Evolutionary conservation across 768 basidiomycete genomes (phyloP).

Genomic region (Scleroderma bovista): DNA sequence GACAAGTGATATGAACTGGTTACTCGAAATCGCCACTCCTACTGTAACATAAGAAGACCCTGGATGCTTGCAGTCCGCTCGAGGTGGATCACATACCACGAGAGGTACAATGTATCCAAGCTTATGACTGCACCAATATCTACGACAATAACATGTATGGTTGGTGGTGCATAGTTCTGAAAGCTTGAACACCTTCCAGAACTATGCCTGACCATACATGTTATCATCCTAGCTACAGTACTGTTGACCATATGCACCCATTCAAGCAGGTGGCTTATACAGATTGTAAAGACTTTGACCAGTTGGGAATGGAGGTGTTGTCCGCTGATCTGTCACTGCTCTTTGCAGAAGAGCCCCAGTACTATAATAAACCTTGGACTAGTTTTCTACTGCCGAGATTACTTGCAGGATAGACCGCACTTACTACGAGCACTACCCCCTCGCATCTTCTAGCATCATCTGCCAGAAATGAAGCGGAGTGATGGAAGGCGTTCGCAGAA

Average conservation of each 20-base stretch:
- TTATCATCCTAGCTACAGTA: too few relatives aligned
- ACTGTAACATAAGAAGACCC: too few relatives aligned
- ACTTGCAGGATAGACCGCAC: too few relatives aligned
- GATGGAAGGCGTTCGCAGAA: slow-evolving; percentile 17
- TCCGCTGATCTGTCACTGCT: slow-evolving; percentile 17
- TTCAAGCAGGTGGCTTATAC: slow-evolving; percentile 16
- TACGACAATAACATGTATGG: slow-evolving; percentile 22
- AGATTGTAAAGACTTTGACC: slow-evolving; percentile 23
- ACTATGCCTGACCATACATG: too few relatives aligned
- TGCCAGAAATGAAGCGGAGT: slow-evolving; percentile 14
- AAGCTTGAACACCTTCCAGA: too few relatives aligned
- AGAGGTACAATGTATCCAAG: slow-evolving; percentile 13
- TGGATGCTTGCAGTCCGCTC: slow-evolving; percentile 3
- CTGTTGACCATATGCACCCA: not conserved
- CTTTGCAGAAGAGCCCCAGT: slow-evolving; percentile 13
- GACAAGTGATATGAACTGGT: too few relatives aligned
- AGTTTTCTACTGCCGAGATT: too few relatives aligned
- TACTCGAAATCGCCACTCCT: too few relatives aligned
- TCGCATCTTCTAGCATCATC: too few relatives aligned
- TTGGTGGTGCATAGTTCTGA: slow-evolving; percentile 10
- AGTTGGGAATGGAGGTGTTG: slow-evolving; percentile 23
- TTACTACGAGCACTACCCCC: too few relatives aligned
- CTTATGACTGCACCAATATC: slow-evolving; percentile 23
- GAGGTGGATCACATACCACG: slow-evolving; percentile 5
- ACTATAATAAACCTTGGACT: too few relatives aligned